Evolutionary conservation across 345 rosid species (phyloP).

Genomic region (Carallia pectinifolia): DNA sequence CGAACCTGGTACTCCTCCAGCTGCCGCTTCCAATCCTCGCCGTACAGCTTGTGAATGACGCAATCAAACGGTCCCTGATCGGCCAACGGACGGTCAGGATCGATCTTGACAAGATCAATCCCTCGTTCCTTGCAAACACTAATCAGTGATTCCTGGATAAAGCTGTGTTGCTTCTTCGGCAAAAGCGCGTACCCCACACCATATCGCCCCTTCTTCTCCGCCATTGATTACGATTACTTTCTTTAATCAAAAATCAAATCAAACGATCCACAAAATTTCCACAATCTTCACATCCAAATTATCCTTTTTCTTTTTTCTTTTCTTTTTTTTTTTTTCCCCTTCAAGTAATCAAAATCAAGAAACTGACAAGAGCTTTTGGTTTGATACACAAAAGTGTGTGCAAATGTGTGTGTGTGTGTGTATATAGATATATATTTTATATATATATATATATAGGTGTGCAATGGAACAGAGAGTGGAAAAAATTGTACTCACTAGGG

Average conservation of each 20-base stretch:
- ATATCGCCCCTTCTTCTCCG: constrained; percentile 32
- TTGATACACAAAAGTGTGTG: no score
- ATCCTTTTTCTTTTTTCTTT: no score
- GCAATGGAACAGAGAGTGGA: no score
- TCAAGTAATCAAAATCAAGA: no score
- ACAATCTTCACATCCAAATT: no score
- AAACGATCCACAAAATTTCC: no score
- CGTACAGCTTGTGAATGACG: constrained; percentile 55
- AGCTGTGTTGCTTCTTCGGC: constrained; percentile 47
- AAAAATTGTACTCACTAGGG: constrained; percentile 20
- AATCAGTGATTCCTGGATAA: constrained; percentile 48
- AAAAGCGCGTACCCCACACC: constrained; percentile 54
- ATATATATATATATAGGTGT: no score
- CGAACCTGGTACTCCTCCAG: constrained; percentile 28
- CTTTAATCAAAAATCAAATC: no score
- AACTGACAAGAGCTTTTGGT: no score
- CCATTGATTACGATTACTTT: constrained; percentile 24
- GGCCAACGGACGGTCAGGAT: constrained; percentile 29
- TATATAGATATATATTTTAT: no score
- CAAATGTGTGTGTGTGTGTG: no score
- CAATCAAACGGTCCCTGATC: constrained; percentile 64
- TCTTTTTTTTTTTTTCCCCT: no score
- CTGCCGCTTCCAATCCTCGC: constrained; percentile 48
- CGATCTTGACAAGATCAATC: constrained; percentile 49
- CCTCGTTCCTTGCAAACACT: constrained; percentile 36